These are phyloP conservation scores for Bjerkandera adusta DNA, from an alignment of 1,284 basidiomycete genomes.

Conservation along the genomic window DNA sequence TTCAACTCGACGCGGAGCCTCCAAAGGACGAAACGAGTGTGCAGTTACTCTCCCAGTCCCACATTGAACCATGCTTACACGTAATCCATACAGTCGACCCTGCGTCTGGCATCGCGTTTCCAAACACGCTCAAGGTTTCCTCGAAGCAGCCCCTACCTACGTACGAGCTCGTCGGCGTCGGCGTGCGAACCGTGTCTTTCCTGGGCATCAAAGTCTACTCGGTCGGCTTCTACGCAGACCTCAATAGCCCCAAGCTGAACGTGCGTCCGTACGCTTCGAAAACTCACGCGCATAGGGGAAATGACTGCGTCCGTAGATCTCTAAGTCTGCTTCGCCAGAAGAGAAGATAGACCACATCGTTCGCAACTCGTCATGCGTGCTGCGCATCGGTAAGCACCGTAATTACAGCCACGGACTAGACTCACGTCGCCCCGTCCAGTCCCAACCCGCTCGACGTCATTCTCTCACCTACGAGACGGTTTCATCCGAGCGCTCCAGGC, in stretches of 20 bases:
- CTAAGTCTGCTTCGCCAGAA: constrained; percentile 49
- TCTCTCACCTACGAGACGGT: constrained; percentile 82
- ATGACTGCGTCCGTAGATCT: constrained; percentile 34
- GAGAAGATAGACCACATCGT: constrained; percentile 72
- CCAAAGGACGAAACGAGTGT: constrained; percentile 25
- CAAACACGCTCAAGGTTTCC: constrained; percentile 56
- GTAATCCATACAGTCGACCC: constrained; percentile 51
- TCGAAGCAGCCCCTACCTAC: constrained; percentile 58
- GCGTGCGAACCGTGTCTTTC: constrained; percentile 85
- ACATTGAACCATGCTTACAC: neutral
- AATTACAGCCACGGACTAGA: neutral
- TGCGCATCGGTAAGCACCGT: constrained; percentile 56
- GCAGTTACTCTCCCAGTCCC: constrained; percentile 12
- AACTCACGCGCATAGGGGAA: neutral
- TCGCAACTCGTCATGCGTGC: constrained; percentile 65
- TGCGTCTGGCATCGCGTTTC: constrained; percentile 71
- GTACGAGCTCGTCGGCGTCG: constrained; percentile 74
- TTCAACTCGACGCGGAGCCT: constrained; percentile 39
- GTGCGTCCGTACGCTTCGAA: constrained; percentile 34
- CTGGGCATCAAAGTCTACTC: constrained; percentile 83
- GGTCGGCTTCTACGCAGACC: constrained; percentile 82
- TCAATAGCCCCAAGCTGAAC: constrained; percentile 58
- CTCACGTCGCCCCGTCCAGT: constrained; percentile 46
- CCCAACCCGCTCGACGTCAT: constrained; percentile 79
- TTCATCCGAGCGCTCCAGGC: constrained; percentile 76